These are phyloP conservation scores for Clitocybe nebularis DNA, from an alignment of 1,284 basidiomycete genomes.

Conservation along the genomic window DNA sequence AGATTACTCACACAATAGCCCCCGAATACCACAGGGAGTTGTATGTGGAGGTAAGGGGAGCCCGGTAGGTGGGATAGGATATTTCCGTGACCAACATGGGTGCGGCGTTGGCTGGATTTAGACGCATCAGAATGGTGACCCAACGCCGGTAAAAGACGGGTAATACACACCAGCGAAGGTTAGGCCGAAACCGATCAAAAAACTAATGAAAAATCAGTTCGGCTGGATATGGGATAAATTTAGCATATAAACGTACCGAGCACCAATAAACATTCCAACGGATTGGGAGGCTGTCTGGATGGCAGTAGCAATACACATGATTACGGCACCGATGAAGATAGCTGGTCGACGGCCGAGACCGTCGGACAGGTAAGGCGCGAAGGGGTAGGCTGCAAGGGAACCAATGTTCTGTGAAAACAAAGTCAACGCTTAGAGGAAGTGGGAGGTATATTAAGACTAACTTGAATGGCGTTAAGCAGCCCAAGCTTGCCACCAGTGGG, in stretches of 20 bases:
- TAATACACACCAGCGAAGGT: conserved; percentile 54
- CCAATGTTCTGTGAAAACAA: conserved; percentile 54
- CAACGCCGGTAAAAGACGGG: not conserved
- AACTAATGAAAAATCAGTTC: conserved; percentile 30
- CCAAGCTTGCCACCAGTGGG: conserved; percentile 59
- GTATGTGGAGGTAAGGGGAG: conserved; percentile 66
- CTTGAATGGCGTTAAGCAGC: conserved; percentile 75
- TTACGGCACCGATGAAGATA: conserved; percentile 58
- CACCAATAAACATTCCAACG: conserved; percentile 78
- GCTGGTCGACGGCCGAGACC: conserved; percentile 59
- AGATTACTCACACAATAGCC: conserved; percentile 53
- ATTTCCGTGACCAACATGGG: conserved; percentile 77
- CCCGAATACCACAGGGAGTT: conserved; percentile 83
- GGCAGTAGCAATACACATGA: conserved; percentile 66
- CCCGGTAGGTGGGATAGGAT: conserved; percentile 74
- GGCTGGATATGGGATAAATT: conserved; percentile 3
- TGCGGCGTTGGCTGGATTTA: conserved; percentile 57
- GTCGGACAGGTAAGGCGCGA: conserved; percentile 69
- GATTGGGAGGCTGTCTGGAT: conserved; percentile 70
- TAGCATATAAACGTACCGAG: conserved; percentile 42
- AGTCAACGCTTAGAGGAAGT: not conserved
- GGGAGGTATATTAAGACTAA: conserved; percentile 22
- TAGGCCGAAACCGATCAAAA: conserved; percentile 77
- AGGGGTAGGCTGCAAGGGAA: conserved; percentile 59
- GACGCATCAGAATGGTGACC: too few relatives aligned